phyloP scores from a whole-genome alignment of 2,329 filamentous ascomycete genomes.

The Daldinia sp. region DNA sequence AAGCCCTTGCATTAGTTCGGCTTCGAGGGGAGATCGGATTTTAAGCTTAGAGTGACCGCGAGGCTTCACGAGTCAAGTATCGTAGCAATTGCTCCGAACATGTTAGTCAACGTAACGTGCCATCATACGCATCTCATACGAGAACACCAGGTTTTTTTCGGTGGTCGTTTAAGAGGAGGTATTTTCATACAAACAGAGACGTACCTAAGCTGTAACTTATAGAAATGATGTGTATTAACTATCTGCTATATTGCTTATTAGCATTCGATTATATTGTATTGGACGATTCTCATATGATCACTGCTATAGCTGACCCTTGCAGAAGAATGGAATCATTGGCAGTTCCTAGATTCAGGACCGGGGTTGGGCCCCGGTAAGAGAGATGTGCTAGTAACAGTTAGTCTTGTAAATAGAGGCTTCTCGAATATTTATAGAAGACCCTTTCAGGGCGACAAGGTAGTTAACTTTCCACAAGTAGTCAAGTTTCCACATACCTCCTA shows the following conservation, averaged over 20 bases:
- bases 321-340: no score
- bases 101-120: slow-evolving; percentile 1
- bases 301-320: no score
- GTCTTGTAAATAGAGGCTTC: neutral
- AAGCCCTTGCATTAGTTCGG: slow-evolving; percentile 7
- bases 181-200: neutral
- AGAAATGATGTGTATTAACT: neutral
- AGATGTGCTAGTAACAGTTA: no score
- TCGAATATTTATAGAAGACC: neutral
- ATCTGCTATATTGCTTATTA: neutral
- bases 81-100: neutral
- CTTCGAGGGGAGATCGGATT: neutral
- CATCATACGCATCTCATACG: neutral
- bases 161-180: neutral
- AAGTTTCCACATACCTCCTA: neutral
- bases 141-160: neutral
- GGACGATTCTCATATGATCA: no score
- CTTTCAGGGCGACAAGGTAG: neutral
- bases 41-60: neutral
- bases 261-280: neutral
- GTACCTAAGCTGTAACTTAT: no score
- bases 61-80: neutral
- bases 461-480: neutral
- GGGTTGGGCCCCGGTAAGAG: no score
- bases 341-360: no score